Conservation (phyloP, 2,329 filamentous ascomycete species). For the Clarireedia monteithiana region DNA sequence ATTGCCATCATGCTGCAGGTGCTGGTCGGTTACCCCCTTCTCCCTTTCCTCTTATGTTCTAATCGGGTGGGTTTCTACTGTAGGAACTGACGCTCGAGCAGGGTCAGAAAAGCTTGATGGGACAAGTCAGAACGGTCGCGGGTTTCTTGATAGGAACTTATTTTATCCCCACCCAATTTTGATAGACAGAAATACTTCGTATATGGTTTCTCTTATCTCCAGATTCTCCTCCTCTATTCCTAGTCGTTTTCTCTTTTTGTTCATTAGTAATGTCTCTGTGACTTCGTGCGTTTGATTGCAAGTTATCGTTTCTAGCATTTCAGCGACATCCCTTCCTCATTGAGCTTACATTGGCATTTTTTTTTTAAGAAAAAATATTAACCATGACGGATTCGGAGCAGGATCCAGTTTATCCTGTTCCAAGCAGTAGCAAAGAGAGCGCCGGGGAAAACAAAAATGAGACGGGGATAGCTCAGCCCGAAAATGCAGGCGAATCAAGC, state of each 20-base stretch:
- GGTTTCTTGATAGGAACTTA: background rate
- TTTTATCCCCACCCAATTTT: background rate
- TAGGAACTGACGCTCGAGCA: no score
- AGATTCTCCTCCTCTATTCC: background rate
- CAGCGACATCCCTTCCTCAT: background rate
- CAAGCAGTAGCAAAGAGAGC: background rate
- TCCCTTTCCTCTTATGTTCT: no score
- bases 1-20: background rate
- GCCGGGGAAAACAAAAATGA: slow-evolving; percentile 3
- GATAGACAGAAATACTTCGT: background rate
- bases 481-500: background rate
- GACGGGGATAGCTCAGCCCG: background rate
- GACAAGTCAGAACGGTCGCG: background rate
- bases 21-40: background rate
- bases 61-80: no score
- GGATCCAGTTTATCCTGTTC: background rate
- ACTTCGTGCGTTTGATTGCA: background rate
- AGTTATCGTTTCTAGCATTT: background rate
- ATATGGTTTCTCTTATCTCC: slow-evolving; percentile 1
- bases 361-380: background rate
- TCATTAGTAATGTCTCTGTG: background rate
- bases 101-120: background rate
- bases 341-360: background rate
- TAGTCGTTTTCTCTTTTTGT: background rate
- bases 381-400: slow-evolving; percentile 2